Percentiles rank a stretch among this genome's conserved stretches.
Conservation (phyloP, 768 basidiomycete genomes). For the Tricholoma hemisulphureum region DNA sequence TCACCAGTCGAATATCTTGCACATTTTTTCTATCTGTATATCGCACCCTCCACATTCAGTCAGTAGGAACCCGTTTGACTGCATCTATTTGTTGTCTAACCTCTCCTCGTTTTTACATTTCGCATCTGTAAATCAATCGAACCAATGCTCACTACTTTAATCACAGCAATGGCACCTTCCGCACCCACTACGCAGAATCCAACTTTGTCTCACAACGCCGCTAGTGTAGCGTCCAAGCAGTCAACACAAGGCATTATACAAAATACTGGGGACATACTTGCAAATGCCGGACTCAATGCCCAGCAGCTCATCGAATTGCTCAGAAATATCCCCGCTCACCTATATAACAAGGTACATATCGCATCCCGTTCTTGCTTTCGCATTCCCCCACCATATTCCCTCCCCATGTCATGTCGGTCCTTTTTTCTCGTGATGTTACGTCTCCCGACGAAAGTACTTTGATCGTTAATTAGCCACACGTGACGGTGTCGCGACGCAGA, state of each 20-base stretch:
- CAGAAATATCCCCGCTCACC: slow-evolving; percentile 46
- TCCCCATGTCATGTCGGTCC: slow-evolving; percentile 6
- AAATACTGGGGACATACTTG: slow-evolving; percentile 26
- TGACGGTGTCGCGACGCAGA: slow-evolving; percentile 38
- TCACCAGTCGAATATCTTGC: background rate
- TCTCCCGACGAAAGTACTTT: slow-evolving; percentile 11
- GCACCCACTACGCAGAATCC: slow-evolving; percentile 39
- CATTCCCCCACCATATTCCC: background rate
- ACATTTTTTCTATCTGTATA: background rate
- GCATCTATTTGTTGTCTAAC: background rate
- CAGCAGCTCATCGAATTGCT: slow-evolving; percentile 60
- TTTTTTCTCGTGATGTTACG: slow-evolving; percentile 19
- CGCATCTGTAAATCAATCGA: background rate
- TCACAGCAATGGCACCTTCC: slow-evolving; percentile 35
- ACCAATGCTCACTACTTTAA: background rate
- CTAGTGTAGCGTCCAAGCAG: slow-evolving; percentile 27
- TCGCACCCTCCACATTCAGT: background rate
- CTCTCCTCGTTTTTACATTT: background rate
- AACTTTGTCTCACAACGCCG: slow-evolving; percentile 34
- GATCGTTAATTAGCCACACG: slow-evolving; percentile 32
- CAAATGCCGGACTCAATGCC: slow-evolving; percentile 41
- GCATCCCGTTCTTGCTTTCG: slow-evolving; percentile 5
- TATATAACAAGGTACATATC: slow-evolving; percentile 55
- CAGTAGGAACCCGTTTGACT: background rate
- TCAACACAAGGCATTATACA: slow-evolving; percentile 27